These are phyloP conservation scores for Xylariaceae sp. DNA, from an alignment of 2,329 filamentous ascomycete genomes.

Conservation along the genomic window DNA sequence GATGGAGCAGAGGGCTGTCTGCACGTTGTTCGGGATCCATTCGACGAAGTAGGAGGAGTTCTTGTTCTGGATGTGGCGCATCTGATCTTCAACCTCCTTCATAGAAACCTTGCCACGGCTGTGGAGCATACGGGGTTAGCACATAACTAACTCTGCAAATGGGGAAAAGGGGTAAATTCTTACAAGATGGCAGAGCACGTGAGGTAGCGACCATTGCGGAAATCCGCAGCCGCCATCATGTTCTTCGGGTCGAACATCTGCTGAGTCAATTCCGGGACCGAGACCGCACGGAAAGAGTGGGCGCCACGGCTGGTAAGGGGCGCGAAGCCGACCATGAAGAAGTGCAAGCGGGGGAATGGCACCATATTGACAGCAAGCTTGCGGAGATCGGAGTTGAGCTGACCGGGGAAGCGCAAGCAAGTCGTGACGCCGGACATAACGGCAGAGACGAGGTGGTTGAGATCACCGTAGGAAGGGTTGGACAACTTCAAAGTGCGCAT, in stretches of 20 bases:
- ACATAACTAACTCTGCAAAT: not conserved
- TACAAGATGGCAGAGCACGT: slow-evolving; percentile 99
- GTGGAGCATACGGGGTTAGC: slow-evolving; percentile 26
- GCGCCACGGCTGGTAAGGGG: slow-evolving; percentile 90
- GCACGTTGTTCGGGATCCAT: slow-evolving; percentile 99
- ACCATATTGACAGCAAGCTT: slow-evolving; percentile 99
- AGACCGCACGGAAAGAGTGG: slow-evolving; percentile 94
- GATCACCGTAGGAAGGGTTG: slow-evolving; percentile 96
- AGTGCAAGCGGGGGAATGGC: slow-evolving; percentile 99
- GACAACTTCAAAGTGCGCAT: slow-evolving; percentile 99
- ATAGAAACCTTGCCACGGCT: slow-evolving; percentile 98
- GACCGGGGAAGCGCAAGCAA: slow-evolving; percentile 97
- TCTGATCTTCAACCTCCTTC: slow-evolving; percentile 99
- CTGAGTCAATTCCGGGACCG: slow-evolving; percentile 96
- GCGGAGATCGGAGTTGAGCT: slow-evolving; percentile 99
- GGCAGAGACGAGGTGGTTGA: slow-evolving; percentile 98
- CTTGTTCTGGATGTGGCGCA: slow-evolving; percentile 99
- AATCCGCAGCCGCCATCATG: slow-evolving; percentile 99
- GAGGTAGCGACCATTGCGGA: slow-evolving; percentile 99
- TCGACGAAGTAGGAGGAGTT: slow-evolving; percentile 99
- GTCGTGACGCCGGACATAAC: slow-evolving; percentile 99
- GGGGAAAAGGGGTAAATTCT: slow-evolving; percentile 33
- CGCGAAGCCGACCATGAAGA: slow-evolving; percentile 99
- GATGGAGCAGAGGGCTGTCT: slow-evolving; percentile 98
- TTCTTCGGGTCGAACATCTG: slow-evolving; percentile 99